These are phyloP conservation scores for Monosporascus cannonballus DNA, from an alignment of 2,329 filamentous ascomycete genomes.

Conservation along the genomic window DNA sequence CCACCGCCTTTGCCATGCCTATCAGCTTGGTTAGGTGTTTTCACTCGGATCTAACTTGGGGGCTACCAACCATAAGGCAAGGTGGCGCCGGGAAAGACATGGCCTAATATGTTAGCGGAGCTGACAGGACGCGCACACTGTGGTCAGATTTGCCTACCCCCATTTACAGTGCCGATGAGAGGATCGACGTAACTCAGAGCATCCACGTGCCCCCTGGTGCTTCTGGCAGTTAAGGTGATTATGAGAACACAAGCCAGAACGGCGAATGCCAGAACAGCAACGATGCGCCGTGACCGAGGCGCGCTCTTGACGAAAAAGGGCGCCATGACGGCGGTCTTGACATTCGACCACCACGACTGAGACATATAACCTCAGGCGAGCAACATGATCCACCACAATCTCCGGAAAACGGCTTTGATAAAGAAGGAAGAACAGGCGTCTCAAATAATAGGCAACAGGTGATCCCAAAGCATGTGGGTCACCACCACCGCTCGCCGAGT, in stretches of 20 bases:
- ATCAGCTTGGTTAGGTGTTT: slow-evolving; percentile 5
- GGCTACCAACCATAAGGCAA: slow-evolving; percentile 24
- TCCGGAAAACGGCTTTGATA: neutral
- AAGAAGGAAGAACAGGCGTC: neutral
- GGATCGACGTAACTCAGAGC: slow-evolving; percentile 23
- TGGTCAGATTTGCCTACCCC: slow-evolving; percentile 14
- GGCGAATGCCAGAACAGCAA: neutral
- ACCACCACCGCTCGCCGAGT: neutral
- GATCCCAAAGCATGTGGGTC: too few species aligned
- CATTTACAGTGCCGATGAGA: slow-evolving; percentile 26
- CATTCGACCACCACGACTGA: neutral
- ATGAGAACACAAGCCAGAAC: neutral
- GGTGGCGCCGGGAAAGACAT: slow-evolving; percentile 28
- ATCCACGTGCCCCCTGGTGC: slow-evolving; percentile 2
- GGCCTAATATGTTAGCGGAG: slow-evolving; percentile 18
- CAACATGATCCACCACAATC: neutral
- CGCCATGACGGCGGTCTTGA: neutral
- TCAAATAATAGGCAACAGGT: neutral
- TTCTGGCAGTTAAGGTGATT: too few species aligned
- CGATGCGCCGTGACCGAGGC: neutral
- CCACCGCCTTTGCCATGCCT: slow-evolving; percentile 30
- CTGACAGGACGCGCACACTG: neutral
- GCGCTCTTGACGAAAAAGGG: neutral
- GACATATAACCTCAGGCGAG: neutral
- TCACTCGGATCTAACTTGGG: neutral